phyloP scores from a whole-genome alignment of 1,284 basidiomycete species.

The Cutaneotrichosporon dermatis region DNA sequence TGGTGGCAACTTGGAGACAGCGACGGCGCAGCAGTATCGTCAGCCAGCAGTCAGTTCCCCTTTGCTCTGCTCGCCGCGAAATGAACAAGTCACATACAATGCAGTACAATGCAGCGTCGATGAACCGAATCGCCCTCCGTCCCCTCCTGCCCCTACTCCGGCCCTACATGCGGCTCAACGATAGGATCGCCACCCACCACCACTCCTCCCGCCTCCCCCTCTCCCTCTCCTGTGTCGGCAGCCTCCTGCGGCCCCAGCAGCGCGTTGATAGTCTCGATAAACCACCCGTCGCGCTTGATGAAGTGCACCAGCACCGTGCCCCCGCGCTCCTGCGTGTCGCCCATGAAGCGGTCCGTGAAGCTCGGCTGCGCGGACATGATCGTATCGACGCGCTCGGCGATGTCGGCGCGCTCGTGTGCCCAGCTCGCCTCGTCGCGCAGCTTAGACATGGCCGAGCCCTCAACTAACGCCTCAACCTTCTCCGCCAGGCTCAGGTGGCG shows the following conservation, averaged over 20 bases:
- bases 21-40: no score
- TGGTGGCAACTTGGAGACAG: no score
- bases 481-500: conserved; percentile 62
- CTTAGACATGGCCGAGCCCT: conserved; percentile 55
- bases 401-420: background rate
- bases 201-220: no score
- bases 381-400: conserved; percentile 53
- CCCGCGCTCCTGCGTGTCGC: conserved; percentile 57
- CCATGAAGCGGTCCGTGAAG: conserved; percentile 60
- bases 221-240: no score
- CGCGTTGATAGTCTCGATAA: conserved; percentile 75
- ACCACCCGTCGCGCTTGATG: conserved; percentile 96
- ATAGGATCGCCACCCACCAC: no score
- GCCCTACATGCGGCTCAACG: no score
- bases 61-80: no score
- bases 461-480: conserved; percentile 85
- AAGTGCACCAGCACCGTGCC: conserved; percentile 95
- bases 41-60: no score
- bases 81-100: no score
- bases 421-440: conserved; percentile 20
- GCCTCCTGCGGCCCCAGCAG: conserved; percentile 57
- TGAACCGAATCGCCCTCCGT: no score
- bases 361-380: conserved; percentile 32
- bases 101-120: no score
- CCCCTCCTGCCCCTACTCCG: no score